These are phyloP conservation scores for Clitopilus passeckerianus DNA, from an alignment of 768 basidiomycete species.

Conservation along the genomic window DNA sequence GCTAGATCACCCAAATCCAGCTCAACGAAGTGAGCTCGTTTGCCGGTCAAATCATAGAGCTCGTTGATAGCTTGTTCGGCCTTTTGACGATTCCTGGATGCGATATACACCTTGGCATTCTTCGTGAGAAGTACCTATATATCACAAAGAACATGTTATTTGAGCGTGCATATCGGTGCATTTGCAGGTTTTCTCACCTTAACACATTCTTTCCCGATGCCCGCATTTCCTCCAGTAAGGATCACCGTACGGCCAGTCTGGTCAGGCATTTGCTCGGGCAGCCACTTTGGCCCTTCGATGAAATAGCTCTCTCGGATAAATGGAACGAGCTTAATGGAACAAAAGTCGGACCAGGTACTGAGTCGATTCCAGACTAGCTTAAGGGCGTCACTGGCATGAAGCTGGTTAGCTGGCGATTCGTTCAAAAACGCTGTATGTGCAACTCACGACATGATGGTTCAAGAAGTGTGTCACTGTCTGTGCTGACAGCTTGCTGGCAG, in stretches of 20 bases:
- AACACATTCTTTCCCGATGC: constrained; percentile 5
- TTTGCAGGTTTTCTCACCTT: background rate
- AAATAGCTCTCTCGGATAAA: constrained; percentile 4
- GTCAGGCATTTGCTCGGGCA: constrained; percentile 4
- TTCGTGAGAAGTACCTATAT: constrained; percentile 5
- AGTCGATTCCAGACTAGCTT: background rate
- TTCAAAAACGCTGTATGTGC: too few relatives aligned
- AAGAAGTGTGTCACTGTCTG: too few relatives aligned
- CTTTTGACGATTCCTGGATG: constrained; percentile 11
- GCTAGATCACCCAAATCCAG: constrained; percentile 22
- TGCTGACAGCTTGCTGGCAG: too few relatives aligned
- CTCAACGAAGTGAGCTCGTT: constrained; percentile 15
- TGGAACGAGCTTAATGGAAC: background rate
- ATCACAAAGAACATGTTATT: too few relatives aligned
- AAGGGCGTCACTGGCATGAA: background rate
- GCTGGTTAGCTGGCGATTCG: too few relatives aligned
- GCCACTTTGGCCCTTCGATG: constrained; percentile 2
- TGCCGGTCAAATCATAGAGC: constrained; percentile 14
- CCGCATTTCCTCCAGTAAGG: constrained; percentile 7
- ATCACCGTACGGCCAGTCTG: constrained; percentile 8
- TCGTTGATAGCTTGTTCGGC: constrained; percentile 13
- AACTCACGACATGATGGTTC: too few relatives aligned
- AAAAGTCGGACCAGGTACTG: background rate
- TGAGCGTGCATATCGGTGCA: background rate
- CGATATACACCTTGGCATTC: constrained; percentile 14